These are phyloP conservation scores for Hanseniaspora occidentalis DNA, from an alignment of 805 yeast species.

Conservation along the genomic window DNA sequence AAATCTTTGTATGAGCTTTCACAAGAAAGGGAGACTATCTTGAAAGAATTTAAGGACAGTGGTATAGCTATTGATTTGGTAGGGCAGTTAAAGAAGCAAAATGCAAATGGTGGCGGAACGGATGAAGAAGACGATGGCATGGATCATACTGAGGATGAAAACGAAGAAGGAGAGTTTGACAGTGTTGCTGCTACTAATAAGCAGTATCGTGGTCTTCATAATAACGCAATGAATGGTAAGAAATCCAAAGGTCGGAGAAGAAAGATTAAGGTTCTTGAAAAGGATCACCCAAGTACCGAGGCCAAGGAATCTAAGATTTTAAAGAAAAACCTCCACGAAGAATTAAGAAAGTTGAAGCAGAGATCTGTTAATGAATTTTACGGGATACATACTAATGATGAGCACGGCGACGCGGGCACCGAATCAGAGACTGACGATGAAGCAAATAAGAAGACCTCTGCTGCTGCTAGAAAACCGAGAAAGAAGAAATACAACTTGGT, in stretches of 20 bases:
- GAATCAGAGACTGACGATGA: constrained; percentile 18
- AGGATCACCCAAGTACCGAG: constrained; percentile 2
- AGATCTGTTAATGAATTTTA: constrained; percentile 2
- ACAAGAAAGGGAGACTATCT: constrained; percentile 22
- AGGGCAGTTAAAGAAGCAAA: constrained; percentile 9
- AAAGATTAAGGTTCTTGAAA: constrained; percentile 6
- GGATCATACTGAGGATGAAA: constrained; percentile 11
- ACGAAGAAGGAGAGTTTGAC: constrained; percentile 7
- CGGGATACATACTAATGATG: not conserved
- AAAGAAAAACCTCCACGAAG: not conserved
- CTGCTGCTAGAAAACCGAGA: constrained; percentile 6
- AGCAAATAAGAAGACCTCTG: constrained; percentile 6
- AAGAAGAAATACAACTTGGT: constrained; percentile 23
- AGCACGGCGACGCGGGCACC: constrained; percentile 5
- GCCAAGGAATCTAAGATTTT: not conserved
- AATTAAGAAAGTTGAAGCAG: not conserved
- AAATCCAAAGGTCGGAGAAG: constrained; percentile 2
- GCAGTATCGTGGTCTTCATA: no score
- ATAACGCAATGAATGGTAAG: constrained; percentile 2
- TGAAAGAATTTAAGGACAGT: constrained; percentile 14
- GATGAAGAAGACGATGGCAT: constrained; percentile 8
- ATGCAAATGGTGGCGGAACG: constrained; percentile 13
- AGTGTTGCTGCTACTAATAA: no score
- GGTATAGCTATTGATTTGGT: constrained; percentile 6
- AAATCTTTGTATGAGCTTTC: constrained; percentile 18